Evolutionary conservation across 148 eudicot species (phyloP), one percentile per base, ranked within the genome.

Genomic region (Salicornia ramosissima): DNA sequence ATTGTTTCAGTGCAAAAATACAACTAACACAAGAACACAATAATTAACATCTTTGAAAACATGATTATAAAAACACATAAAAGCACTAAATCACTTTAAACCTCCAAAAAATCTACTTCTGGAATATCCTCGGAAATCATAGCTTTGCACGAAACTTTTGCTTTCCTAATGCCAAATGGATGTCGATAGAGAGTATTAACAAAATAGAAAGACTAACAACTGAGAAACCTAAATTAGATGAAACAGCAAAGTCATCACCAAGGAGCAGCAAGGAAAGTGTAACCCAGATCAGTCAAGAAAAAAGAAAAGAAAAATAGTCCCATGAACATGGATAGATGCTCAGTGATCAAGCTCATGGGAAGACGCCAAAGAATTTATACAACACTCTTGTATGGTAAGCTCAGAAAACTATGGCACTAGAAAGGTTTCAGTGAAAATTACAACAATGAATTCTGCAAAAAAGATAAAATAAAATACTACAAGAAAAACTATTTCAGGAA

Each of bases 381-480:
- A 6, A n/a, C 56, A 52, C 22, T 8, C 26, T 19, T n/a, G 56
- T 1, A 54, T 54, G 59, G 31, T 51, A 3, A 11, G 47, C 5
- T 34, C 29, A 58, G 21, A 24, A 34, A 29, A 6, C 54, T 2
- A 22, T 11, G 40, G 22, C 33, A 28, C n/a, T 47, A 39, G 12
- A 63, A 64, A 29, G 47, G 40, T 29, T 15, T 30, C 43, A 58
- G 49, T 30, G n/a, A 77, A 64, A 46, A 43, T 74, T 85, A 86
- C 86, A 89, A 85, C 76, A 87, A 75, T 53, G 86, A 75, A 73
- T 36, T 36, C 40, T 36, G 4, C 40, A 36, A 36, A 36, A 36
- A 36, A 36, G 8, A 36, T 3, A 36, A 36, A 36, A 36, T 3
- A 36, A 36, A 36, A 36, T 8, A 45, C 11, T 45, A 11, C 9